Percentiles rank a stretch among this genome's conserved stretches.
phyloP scores from a whole-genome alignment of 441 rosid species.

The Pelargonium myrrhifolium region DNA sequence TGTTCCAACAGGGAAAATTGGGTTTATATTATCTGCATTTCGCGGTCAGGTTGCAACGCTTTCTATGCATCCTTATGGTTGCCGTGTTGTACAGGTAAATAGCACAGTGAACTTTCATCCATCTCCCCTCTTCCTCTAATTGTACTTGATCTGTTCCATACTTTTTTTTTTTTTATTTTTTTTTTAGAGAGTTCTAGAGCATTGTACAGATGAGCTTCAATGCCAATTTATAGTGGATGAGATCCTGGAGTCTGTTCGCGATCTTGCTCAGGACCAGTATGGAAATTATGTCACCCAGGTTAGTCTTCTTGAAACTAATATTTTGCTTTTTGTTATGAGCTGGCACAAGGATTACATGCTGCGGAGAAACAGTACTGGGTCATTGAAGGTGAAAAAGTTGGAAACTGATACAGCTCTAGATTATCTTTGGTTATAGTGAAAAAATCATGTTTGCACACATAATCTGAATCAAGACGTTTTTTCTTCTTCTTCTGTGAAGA shows the following conservation, averaged over 20 bases:
- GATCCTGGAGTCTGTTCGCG: conserved; percentile 69
- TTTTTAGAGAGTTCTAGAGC: conserved; percentile 98
- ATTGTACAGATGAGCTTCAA: conserved; percentile 69
- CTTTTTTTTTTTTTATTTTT: conserved; percentile 24
- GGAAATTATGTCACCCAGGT: conserved; percentile 99
- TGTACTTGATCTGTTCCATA: not conserved
- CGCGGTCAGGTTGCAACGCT: conserved; percentile 76
- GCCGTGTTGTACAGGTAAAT: conserved; percentile 91
- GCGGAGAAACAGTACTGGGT: too few relatives aligned
- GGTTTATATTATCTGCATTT: conserved; percentile 75
- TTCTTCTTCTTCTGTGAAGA: too few relatives aligned
- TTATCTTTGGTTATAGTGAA: too few relatives aligned
- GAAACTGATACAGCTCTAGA: too few relatives aligned
- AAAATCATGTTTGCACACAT: too few relatives aligned
- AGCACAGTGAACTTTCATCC: not conserved
- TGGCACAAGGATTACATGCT: too few relatives aligned
- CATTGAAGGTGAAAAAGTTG: too few relatives aligned
- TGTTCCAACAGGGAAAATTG: conserved; percentile 64
- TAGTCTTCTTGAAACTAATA: conserved; percentile 5
- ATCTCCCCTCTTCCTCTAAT: not conserved
- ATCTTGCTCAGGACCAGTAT: conserved; percentile 94
- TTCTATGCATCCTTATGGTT: conserved; percentile 94
- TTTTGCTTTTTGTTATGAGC: too few relatives aligned
- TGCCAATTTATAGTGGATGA: conserved; percentile 83
- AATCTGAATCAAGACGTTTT: too few relatives aligned